Evolutionary conservation across 306 rosid genomes (phyloP).

Genomic region (Trifolium subterraneum): DNA sequence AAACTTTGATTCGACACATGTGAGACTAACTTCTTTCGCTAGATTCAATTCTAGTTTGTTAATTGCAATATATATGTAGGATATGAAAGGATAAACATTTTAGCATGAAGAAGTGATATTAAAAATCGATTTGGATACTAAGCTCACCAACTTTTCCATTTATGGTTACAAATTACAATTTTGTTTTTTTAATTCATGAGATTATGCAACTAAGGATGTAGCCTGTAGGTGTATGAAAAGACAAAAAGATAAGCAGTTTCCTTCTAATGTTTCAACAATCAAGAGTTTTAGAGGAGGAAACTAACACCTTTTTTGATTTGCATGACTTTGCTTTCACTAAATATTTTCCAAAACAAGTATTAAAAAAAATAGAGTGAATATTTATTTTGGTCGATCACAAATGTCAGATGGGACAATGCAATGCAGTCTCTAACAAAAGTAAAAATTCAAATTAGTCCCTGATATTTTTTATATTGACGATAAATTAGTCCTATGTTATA

Average conservation of each 20-base stretch:
- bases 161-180: neutral
- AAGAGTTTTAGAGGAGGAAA: too few relatives aligned
- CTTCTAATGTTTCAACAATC: too few relatives aligned
- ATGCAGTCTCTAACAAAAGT: too few relatives aligned
- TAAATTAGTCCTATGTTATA: too few relatives aligned
- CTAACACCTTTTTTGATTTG: too few relatives aligned
- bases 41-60: neutral
- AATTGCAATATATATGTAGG: neutral
- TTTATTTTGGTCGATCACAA: too few relatives aligned
- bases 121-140: neutral
- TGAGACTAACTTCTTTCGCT: neutral
- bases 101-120: neutral
- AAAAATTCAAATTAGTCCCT: too few relatives aligned
- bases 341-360: too few relatives aligned
- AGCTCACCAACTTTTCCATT: conserved; percentile 6
- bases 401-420: too few relatives aligned
- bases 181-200: neutral
- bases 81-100: neutral
- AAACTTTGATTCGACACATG: neutral
- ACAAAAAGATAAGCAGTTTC: too few relatives aligned
- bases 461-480: too few relatives aligned
- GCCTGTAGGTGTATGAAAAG: neutral
- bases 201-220: neutral
- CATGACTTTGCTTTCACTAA: neutral
- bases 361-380: too few relatives aligned